Evolutionary conservation across 768 basidiomycete genomes (phyloP), one percentile per base, ranked within the genome.

Genomic region (Asterophora parasitica): DNA sequence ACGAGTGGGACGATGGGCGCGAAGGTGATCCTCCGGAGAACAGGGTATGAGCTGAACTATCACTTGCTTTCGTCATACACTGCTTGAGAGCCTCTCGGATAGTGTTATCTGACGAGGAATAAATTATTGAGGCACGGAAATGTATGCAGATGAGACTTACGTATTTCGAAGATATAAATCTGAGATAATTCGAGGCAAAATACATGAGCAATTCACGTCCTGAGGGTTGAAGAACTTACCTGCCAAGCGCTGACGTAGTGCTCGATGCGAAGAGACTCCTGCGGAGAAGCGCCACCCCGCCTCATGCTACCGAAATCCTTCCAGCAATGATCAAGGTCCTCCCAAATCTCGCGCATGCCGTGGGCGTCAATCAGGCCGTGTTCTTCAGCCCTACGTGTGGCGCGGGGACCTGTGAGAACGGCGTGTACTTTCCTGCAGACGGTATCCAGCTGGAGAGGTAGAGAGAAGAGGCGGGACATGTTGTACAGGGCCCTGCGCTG

Each of bases 91-190:
- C 78, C 60, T 92, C 91, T 23, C 89, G 83, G 55, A 95, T 86
- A 54, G 91, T 78, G 63, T 93, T 93, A 62, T 92, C 87, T 82
- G 53, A 53, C 42, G 50, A 37, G 37, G 35, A 49, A 19, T 26
- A 49, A 9, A 33, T 33, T 48, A 41, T n/a, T 16, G 35, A 16
- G 15, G 45, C 33, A 37, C 2, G 30, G 4, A 31, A 31, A 31
- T 23, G 36, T 50, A 23, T 23, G 23, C 6, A 23, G 23, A n/a
- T n/a, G n/a, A 43, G 19, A 78, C 85, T 73, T 63, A 86, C 84
- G 77, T 63, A 88, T 91, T 65, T 94, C 90, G 55, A 95, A 95
- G 53, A 94, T 83, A 66, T 89, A 92, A 46, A 92, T 87, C 82
- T 88, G 17, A 8, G 10, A 17, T 59, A 43, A 55, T 37, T 42